Evolutionary conservation across 2,329 filamentous ascomycete genomes (phyloP).

Genomic region (Pseudocercospora vitis): DNA sequence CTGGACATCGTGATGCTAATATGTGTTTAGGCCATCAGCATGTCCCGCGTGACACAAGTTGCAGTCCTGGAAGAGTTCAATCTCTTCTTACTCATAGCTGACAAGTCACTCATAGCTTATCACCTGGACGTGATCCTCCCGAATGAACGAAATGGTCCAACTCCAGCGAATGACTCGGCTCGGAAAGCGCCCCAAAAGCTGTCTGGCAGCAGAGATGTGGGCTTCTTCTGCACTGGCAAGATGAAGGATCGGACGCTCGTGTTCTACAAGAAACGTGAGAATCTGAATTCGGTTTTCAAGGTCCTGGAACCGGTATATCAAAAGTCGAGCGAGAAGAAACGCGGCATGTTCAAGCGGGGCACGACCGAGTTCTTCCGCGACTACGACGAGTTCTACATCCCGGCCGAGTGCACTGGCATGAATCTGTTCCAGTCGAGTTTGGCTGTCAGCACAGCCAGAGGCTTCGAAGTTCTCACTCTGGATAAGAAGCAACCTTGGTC

Average conservation of each 20-base stretch:
- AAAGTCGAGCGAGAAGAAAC: slow-evolving; percentile 82
- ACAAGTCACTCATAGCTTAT: slow-evolving; percentile 88
- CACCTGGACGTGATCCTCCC: slow-evolving; percentile 81
- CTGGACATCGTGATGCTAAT: slow-evolving; percentile 32
- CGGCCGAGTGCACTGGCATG: slow-evolving; percentile 88
- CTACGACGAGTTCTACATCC: slow-evolving; percentile 98
- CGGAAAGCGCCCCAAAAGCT: slow-evolving; percentile 89
- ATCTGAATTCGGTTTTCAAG: slow-evolving; percentile 85
- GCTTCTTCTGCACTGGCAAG: slow-evolving; percentile 91
- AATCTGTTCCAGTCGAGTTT: slow-evolving; percentile 96
- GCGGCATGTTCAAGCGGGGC: slow-evolving; percentile 67
- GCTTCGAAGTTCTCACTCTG: slow-evolving; percentile 91
- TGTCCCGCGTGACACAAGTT: slow-evolving; percentile 80
- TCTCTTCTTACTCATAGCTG: slow-evolving; percentile 84
- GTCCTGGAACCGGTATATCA: slow-evolving; percentile 94
- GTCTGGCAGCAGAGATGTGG: slow-evolving; percentile 82
- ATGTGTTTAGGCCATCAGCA: slow-evolving; percentile 66
- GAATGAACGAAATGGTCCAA: slow-evolving; percentile 46
- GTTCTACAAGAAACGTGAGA: slow-evolving; percentile 94
- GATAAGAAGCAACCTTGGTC: slow-evolving; percentile 97
- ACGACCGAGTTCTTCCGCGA: slow-evolving; percentile 95
- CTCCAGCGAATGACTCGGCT: slow-evolving; percentile 63
- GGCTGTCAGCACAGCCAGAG: slow-evolving; percentile 84
- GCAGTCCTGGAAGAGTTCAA: slow-evolving; percentile 95
- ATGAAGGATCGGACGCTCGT: slow-evolving; percentile 97